Base-by-base conservation (phyloP, 1,284 basidiomycete species). In the Trichosporon sp. region DNA sequence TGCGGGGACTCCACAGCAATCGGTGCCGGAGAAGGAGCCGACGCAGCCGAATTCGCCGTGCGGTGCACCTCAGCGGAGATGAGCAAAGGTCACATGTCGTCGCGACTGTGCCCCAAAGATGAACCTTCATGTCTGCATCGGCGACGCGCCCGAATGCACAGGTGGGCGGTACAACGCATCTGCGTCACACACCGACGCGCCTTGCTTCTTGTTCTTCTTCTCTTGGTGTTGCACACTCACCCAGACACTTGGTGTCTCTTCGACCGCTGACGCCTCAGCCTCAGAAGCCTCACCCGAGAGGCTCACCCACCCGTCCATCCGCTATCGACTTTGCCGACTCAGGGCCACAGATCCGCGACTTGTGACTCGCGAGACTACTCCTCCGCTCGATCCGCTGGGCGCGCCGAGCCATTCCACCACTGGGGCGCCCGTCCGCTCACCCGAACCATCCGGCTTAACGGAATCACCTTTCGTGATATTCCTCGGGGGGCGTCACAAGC, bases 291-390 rank as follows among this genome's bases (percentile, higher is more conserved):
- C 59, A 63, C 59, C 59, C 59, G 59, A 63, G 59, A 14, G 59
- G 59, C 59, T 63, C 59, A 63, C 59, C 59, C 59, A 63, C 12
- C 16, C 59, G 7, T 10, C 59, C 31, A 4, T 31, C 31, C 19
- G 19, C 48, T 54, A 54, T 54, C 51, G 31, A 63, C 59, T 63
- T 63, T 63, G 32, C 59, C 59, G 59, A 63, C 59, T 63, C 59
- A 63, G 59, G 59, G 51, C 0, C 51, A 16, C 21, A n/a, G 19
- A 54, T 26, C 21, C 51, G 51, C 51, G 51, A 54, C 26, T 26
- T 19, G 51, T 54, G 51, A 54, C 51, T 54, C 51, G 51, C 51
- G 51, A 54, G 19, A 7, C 14, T 1, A n/a, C 48, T 54, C n/a
- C 21, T 54, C 48, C 48, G 59, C 59, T 61, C 8, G 12, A 32